Evolutionary conservation across 305 asterid genomes (phyloP).

Genomic region (Fraxinus baroniana): DNA sequence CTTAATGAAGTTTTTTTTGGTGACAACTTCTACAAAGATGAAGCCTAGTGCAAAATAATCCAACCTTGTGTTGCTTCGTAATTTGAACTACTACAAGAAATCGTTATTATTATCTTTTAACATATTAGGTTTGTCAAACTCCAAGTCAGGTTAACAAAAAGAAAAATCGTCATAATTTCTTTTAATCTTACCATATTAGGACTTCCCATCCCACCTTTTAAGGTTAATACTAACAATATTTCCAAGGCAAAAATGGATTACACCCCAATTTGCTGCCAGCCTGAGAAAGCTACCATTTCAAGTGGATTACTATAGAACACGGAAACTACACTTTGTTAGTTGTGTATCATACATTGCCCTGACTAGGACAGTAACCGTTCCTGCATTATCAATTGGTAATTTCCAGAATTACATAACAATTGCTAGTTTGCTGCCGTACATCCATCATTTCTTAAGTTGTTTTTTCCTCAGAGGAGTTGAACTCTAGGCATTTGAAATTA

Average conservation of each 20-base stretch:
- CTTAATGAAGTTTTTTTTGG: background rate
- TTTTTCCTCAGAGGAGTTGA: background rate
- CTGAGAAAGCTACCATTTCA: background rate
- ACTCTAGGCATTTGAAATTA: background rate
- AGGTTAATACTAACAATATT: background rate
- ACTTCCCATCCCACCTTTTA: conserved; percentile 5
- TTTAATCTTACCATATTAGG: background rate
- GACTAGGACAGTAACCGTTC: background rate
- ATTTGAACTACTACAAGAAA: background rate
- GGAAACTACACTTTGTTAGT: background rate
- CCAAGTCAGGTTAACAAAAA: background rate
- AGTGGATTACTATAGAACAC: conserved; percentile 5
- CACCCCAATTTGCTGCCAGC: background rate
- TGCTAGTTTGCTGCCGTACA: background rate
- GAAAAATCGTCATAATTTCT: background rate
- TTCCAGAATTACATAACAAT: background rate
- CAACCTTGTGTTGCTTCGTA: background rate
- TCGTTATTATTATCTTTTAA: background rate
- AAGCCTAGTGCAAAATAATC: background rate
- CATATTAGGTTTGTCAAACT: background rate
- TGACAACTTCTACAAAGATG: background rate
- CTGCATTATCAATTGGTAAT: background rate
- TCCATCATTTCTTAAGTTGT: background rate
- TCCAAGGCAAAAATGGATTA: background rate
- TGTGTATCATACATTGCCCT: background rate